Evolutionary conservation across 192 early-diverging fungal genomes (phyloP).

Genomic region (Coemansia furcata): DNA sequence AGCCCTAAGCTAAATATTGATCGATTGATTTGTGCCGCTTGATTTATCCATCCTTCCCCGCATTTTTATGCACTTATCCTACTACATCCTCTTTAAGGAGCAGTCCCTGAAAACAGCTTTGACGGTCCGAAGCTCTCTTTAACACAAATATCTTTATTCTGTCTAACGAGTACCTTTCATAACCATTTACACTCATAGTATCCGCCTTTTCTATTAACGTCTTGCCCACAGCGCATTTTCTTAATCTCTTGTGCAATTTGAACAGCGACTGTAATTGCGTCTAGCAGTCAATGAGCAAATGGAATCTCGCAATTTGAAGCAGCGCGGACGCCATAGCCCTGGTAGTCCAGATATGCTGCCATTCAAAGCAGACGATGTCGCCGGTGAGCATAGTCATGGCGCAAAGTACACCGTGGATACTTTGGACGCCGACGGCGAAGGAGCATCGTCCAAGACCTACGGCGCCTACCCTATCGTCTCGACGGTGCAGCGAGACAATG

Average conservation of each 20-base stretch:
- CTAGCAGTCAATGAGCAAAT: conserved; percentile 23
- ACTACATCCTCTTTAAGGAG: no score
- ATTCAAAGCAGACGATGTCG: conserved; percentile 16
- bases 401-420: not conserved
- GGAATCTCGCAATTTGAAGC: conserved; percentile 39
- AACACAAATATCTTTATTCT: no score
- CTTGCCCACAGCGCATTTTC: not conserved
- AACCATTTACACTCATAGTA: no score
- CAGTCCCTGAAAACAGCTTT: no score
- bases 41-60: no score
- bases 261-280: not conserved
- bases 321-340: conserved; percentile 31
- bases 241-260: not conserved
- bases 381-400: conserved; percentile 1
- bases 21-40: no score
- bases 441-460: conserved; percentile 20
- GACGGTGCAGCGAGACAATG: not conserved
- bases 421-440: not conserved
- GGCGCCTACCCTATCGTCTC: conserved; percentile 31
- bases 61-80: no score
- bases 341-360: conserved; percentile 13
- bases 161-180: no score
- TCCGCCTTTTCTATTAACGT: no score
- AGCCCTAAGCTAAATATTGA: no score
- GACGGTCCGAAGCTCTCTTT: no score